Conservation (phyloP, 805 yeast genomes). For the Monosporozyma servazzii region DNA sequence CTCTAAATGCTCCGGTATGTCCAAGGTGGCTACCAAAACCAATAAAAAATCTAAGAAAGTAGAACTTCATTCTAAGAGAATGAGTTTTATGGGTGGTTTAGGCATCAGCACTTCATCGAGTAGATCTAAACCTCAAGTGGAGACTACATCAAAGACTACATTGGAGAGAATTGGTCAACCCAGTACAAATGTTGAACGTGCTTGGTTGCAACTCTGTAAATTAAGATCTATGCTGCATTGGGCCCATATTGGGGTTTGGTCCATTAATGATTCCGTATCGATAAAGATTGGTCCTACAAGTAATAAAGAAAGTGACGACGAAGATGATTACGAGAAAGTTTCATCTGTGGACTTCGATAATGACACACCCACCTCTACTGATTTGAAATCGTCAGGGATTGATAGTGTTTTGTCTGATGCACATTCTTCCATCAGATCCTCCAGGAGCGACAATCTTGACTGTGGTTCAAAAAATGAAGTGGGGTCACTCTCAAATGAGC, state of each 20-base stretch:
- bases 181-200: conserved; percentile 34
- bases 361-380: background rate
- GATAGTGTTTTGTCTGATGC: background rate
- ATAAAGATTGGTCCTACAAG: conserved; percentile 22
- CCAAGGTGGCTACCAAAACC: background rate
- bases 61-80: conserved; percentile 9
- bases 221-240: conserved; percentile 71
- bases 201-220: conserved; percentile 57
- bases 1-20: background rate
- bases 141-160: conserved; percentile 6
- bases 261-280: conserved; percentile 30
- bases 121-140: conserved; percentile 11
- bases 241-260: conserved; percentile 79
- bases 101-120: conserved; percentile 6
- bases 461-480: background rate
- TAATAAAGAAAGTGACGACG: conserved; percentile 4
- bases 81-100: conserved; percentile 23
- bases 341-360: background rate
- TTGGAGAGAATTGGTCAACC: conserved; percentile 20
- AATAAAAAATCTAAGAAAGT: background rate
- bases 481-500: background rate
- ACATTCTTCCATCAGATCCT: background rate
- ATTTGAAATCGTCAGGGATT: background rate
- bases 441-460: background rate
- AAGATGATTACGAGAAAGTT: background rate